These are phyloP conservation scores for Heliocybe sulcata DNA, from an alignment of 1,284 basidiomycete species.

Conservation along the genomic window DNA sequence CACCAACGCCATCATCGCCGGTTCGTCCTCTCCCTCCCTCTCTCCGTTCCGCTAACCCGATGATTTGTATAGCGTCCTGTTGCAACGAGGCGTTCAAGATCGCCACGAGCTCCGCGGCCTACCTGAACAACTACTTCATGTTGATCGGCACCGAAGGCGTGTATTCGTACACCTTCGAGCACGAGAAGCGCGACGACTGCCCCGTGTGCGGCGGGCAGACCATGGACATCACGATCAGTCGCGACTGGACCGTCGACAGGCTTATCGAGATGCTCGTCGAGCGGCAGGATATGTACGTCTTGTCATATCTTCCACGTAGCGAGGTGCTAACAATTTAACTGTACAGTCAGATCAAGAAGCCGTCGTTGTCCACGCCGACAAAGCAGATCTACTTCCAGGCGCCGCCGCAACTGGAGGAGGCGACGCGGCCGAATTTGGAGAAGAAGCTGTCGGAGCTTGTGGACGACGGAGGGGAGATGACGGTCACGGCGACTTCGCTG, in stretches of 20 bases:
- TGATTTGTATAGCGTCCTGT: conserved; percentile 67
- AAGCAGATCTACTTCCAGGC: conserved; percentile 88
- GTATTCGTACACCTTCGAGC: conserved; percentile 97
- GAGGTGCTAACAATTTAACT: too few species aligned
- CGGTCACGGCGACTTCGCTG: conserved; percentile 82
- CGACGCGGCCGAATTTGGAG: conserved; percentile 83
- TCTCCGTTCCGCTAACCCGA: neutral
- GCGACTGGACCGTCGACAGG: conserved; percentile 73
- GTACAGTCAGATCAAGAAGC: conserved; percentile 95
- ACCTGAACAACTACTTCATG: conserved; percentile 98
- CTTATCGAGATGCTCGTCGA: conserved; percentile 83
- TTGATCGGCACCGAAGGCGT: conserved; percentile 93
- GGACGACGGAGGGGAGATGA: conserved; percentile 67
- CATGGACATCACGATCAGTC: conserved; percentile 59
- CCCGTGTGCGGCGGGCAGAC: conserved; percentile 96
- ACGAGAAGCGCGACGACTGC: conserved; percentile 89
- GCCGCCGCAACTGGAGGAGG: conserved; percentile 83
- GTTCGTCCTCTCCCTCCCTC: conserved; percentile 38
- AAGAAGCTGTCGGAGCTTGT: conserved; percentile 83
- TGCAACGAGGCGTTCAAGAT: conserved; percentile 99
- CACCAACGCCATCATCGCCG: conserved; percentile 94
- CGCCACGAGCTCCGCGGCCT: conserved; percentile 90
- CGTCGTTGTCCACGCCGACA: conserved; percentile 67
- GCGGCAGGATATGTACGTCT: conserved; percentile 78
- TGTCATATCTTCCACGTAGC: too few species aligned